A percentile compares a stretch with the other conserved stretches of the same genome.
Evolutionary conservation across 176 grass and related monocot genomes (phyloP).

Genomic region (Eleusine coracana): DNA sequence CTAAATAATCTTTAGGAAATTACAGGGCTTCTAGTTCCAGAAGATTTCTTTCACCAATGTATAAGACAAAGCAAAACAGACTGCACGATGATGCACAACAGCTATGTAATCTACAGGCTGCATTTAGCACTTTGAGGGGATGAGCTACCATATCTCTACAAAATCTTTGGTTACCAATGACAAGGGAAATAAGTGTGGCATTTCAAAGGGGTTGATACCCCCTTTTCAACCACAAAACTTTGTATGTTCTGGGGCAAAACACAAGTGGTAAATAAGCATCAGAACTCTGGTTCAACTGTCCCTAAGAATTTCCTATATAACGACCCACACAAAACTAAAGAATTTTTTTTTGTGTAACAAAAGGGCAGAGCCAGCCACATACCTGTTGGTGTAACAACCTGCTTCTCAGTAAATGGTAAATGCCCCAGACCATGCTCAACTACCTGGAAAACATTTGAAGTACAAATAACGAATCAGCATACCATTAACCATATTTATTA

Average conservation of each 20-base stretch:
- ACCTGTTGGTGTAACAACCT: conserved; percentile 87
- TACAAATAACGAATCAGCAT: conserved; percentile 32
- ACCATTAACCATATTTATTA: conserved; percentile 30
- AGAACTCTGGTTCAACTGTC: conserved; percentile 10
- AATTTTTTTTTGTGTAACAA: not conserved
- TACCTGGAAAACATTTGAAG: conserved; percentile 58
- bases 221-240: not conserved
- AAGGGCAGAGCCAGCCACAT: not conserved
- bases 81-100: conserved; percentile 8
- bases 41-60: conserved; percentile 25
- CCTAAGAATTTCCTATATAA: not conserved
- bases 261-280: not conserved
- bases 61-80: not conserved
- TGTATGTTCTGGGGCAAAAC: conserved; percentile 16
- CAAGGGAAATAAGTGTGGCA: not conserved
- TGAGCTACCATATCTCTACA: not conserved
- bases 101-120: not conserved
- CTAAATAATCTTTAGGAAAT: conserved; percentile 15
- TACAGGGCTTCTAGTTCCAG: conserved; percentile 6
- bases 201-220: conserved; percentile 2
- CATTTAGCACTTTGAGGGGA: not conserved
- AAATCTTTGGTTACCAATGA: not conserved
- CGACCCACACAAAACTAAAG: conserved; percentile 2
- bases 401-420: conserved; percentile 97
- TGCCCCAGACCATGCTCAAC: conserved; percentile 90